Base-by-base conservation (phyloP, 2,329 filamentous ascomycete genomes). In the Diplodia sapinea region DNA sequence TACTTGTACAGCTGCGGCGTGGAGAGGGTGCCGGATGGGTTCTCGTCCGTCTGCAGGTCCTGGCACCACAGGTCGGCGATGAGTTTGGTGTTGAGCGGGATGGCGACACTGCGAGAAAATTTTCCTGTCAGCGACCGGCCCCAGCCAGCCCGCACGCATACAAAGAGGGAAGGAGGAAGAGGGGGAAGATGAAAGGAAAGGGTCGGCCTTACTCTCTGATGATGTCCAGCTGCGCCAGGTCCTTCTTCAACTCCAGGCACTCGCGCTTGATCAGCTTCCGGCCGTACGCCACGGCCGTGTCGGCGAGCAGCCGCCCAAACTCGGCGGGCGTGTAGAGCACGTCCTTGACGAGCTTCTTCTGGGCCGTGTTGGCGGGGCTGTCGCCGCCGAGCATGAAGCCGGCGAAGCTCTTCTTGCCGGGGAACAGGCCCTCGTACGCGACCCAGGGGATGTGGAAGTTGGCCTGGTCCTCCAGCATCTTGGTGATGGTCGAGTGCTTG, bases 1-100 rank as follows among this genome's bases (percentile, higher is more conserved):
- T 79, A 70, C 1, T 74, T 75, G 74, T 88, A 87, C 70, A 88
- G 74, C 75, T 88, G 85, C 38, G 86, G 82, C 72, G 85, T 83
- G 0, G 81, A 82, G 70, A 85, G 85, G 29, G 70, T 69, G 11
- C 75, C 75, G 7, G 65, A 52, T 1, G 72, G 70, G 59, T 76
- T 74, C 23, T 75, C 74, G 12, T 65, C 49, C 33, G 15, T 36
- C 6, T 26, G 38, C 17, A 69, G 20, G 49, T 55, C 23, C 33
- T 79, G 54, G 77, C 72, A 29, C 20, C 49, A 59, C 12, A 47
- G 70, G 64, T 73, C 74, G 7, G 74, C 72, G 12, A 73, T 54
- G 33, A 77, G 69, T 31, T 72, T 62, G 9, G 74, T 71, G 57
- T 74, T 72, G 20, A 74, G 68, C 33, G 74, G 73, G 66, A 70